These are phyloP conservation scores for Buxus sempervirens DNA, from an alignment of 164 flowering plant species.

Conservation along the genomic window DNA sequence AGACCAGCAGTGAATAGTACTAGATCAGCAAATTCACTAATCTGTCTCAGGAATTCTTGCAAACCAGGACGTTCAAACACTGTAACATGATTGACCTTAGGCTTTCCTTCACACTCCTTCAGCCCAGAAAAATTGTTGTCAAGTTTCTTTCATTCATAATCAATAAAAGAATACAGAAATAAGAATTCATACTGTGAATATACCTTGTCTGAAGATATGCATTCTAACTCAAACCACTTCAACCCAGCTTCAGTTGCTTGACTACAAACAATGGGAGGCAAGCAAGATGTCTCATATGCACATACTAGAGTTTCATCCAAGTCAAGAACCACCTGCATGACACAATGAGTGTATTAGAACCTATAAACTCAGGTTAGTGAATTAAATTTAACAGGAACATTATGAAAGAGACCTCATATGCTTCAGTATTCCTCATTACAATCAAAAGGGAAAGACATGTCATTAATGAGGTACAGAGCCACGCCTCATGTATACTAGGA, in stretches of 20 bases:
- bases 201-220: conserved; percentile 84
- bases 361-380: not conserved
- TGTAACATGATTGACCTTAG: conserved; percentile 84
- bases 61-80: conserved; percentile 98
- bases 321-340: conserved; percentile 83
- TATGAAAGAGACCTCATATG: no score
- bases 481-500: no score
- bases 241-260: conserved; percentile 90
- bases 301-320: conserved; percentile 94
- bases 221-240: conserved; percentile 92
- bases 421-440: no score
- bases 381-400: not conserved
- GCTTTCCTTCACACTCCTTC: conserved; percentile 85
- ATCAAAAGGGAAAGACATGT: no score
- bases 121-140: conserved; percentile 11
- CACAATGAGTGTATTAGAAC: conserved; percentile 9
- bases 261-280: conserved; percentile 55
- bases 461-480: no score
- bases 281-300: conserved; percentile 86
- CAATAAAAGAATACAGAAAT: not conserved
- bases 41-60: conserved; percentile 65
- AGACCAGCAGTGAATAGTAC: conserved; percentile 97
- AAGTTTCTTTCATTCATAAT: not conserved
- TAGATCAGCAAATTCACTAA: conserved; percentile 79
- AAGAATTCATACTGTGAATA: not conserved